Evolutionary conservation across 495 filamentous ascomycete genomes (phyloP).

Genomic region (Penicillium samsonianum): DNA sequence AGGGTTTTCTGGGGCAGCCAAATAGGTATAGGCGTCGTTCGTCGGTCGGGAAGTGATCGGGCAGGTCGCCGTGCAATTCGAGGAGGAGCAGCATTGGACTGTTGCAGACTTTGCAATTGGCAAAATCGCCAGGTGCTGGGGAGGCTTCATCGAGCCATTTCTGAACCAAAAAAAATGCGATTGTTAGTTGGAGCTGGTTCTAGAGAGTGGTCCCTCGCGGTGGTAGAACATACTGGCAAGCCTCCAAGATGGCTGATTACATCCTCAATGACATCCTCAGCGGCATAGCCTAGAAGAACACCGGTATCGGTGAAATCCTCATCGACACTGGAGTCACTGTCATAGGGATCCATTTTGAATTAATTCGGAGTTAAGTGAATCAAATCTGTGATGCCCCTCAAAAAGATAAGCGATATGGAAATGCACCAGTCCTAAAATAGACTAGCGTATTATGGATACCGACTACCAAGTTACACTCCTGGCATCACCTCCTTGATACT

Average conservation of each 20-base stretch:
- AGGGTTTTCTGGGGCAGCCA: conserved; percentile 73
- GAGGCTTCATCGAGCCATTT: conserved; percentile 73
- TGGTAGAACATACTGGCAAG: conserved; percentile 63
- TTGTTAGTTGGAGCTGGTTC: conserved; percentile 13
- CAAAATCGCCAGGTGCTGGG: conserved; percentile 75
- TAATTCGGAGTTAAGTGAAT: conserved; percentile 8
- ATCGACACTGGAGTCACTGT: conserved; percentile 71
- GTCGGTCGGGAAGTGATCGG: conserved; percentile 78
- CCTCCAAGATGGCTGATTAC: conserved; percentile 88
- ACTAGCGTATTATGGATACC: neutral
- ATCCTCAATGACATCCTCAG: conserved; percentile 78
- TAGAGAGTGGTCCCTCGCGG: neutral
- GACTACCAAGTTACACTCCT: neutral
- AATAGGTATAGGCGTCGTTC: conserved; percentile 87
- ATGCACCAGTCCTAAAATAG: neutral
- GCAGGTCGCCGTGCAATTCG: conserved; percentile 89
- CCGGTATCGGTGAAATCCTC: conserved; percentile 79
- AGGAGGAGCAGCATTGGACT: conserved; percentile 79
- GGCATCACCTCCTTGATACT: neutral
- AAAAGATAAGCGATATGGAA: conserved; percentile 36
- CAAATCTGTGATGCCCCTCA: conserved; percentile 23
- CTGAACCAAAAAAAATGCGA: conserved; percentile 42
- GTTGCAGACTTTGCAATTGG: conserved; percentile 88
- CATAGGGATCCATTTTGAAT: conserved; percentile 73
- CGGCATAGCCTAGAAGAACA: conserved; percentile 88